These are phyloP conservation scores for Verticillium longisporum DNA, from an alignment of 2,329 filamentous ascomycete species.

Conservation along the genomic window DNA sequence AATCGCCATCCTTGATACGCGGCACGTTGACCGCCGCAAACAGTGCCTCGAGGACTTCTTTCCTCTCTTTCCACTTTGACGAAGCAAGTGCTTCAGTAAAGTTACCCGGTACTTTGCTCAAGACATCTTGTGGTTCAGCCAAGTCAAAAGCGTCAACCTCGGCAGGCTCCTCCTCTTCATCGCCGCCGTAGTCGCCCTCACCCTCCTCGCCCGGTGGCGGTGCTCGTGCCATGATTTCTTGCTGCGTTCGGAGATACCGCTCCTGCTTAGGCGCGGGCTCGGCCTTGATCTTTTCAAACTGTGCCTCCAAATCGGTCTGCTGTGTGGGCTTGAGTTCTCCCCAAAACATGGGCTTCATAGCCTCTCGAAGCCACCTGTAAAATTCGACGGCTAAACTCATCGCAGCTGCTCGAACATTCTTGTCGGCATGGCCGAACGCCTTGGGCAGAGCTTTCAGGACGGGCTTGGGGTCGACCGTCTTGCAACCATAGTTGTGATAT, in stretches of 20 bases:
- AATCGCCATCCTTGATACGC: slow-evolving; percentile 85
- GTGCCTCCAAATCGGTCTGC: slow-evolving; percentile 84
- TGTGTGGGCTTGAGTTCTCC: slow-evolving; percentile 90
- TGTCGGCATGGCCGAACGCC: slow-evolving; percentile 92
- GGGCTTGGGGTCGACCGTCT: slow-evolving; percentile 86
- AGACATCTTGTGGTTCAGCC: slow-evolving; percentile 80
- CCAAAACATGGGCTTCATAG: slow-evolving; percentile 99
- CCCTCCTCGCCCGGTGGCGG: slow-evolving; percentile 53
- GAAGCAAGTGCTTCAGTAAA: slow-evolving; percentile 80
- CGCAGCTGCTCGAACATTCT: slow-evolving; percentile 92
- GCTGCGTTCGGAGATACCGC: slow-evolving; percentile 78
- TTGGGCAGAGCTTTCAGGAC: slow-evolving; percentile 84
- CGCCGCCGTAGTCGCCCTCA: slow-evolving; percentile 52
- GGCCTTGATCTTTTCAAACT: slow-evolving; percentile 89
- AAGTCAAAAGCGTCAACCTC: slow-evolving; percentile 79
- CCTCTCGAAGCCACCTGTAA: slow-evolving; percentile 93
- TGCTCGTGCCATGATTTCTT: slow-evolving; percentile 71
- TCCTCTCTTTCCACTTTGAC: slow-evolving; percentile 97
- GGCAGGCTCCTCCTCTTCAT: slow-evolving; percentile 52
- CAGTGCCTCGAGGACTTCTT: slow-evolving; percentile 83
- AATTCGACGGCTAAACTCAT: slow-evolving; percentile 88
- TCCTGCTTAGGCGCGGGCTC: slow-evolving; percentile 87
- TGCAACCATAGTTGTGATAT: slow-evolving; percentile 91
- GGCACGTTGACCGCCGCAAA: slow-evolving; percentile 74
- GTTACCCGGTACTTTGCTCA: slow-evolving; percentile 72